Evolutionary conservation across 1,284 basidiomycete species (phyloP), one percentile per base, ranked within the genome.

Genomic region (Sanghuangporus sanghuang): DNA sequence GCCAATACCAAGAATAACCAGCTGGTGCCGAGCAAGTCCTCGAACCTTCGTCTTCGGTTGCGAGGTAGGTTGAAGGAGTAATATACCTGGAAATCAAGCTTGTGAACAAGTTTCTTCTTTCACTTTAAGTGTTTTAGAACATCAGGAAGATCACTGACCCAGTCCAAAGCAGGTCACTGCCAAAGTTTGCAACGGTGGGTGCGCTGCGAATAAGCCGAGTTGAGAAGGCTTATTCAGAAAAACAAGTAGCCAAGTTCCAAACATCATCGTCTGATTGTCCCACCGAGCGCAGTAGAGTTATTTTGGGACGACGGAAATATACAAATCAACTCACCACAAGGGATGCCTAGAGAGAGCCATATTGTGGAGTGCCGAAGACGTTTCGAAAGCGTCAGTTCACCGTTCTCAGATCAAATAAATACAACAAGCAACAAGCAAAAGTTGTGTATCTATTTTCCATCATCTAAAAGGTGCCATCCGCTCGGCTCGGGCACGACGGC

Each of bases 211-310:
- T 18, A 67, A 35, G 2, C 68, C 68, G 7, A 68, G 61, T n/a
- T 35, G 53, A 6, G 48, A 46, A 9, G 68, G 68, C 38, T 68
- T 27, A 56, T 68, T 67, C 8, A 53, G 39, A 12, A 68, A 58
- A 14, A 68, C 59, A 16, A 65, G 59, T 14, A 64, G 18, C 69
- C 69, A 63, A 62, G 71, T 66, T 60, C 69, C 57, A 65, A 70
- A 52, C 65, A 71, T 56, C 63, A 71, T 52, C 57, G 70, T 60
- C 67, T 72, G 59, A 39, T 38, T 3, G 9, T 52, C 3, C 7
- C 16, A 14, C 27, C 21, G 14, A 36, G 54, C 38, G 35, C 32
- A 57, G 55, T 16, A 21, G 18, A 46, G 32, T n/a, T 42, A 5
- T 46, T 46, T 2, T 32, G 27, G 5, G 27, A 32, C 27, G 1